Evolutionary conservation across 176 grass and related monocot species (phyloP).

Genomic region (Bromus sterilis): DNA sequence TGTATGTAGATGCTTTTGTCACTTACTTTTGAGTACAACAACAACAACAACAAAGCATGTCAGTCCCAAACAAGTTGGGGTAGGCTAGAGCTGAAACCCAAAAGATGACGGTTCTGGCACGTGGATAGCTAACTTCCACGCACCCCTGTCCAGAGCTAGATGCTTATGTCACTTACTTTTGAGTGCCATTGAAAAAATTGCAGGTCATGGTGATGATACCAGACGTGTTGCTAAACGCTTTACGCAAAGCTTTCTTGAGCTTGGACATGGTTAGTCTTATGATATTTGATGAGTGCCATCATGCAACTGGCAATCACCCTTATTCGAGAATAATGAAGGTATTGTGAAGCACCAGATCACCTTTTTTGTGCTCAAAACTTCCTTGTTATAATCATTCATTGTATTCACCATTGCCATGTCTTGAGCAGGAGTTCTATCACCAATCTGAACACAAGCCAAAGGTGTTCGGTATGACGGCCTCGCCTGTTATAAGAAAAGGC

Average conservation of each 20-base stretch:
- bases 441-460: conserved; percentile 47
- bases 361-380: conserved; percentile 2
- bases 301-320: conserved; percentile 73
- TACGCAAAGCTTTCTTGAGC: conserved; percentile 70
- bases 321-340: conserved; percentile 95
- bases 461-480: conserved; percentile 85
- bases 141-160: too few relatives aligned
- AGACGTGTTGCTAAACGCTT: conserved; percentile 70
- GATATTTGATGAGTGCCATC: conserved; percentile 94
- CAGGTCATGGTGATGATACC: conserved; percentile 96
- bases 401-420: conserved; percentile 6
- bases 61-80: too few relatives aligned
- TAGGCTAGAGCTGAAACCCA: too few relatives aligned
- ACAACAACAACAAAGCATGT: too few relatives aligned
- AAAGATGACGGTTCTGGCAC: too few relatives aligned
- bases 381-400: not conserved
- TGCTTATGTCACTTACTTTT: conserved; percentile 10
- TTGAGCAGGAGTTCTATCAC: conserved; percentile 83
- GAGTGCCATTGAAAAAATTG: conserved; percentile 13
- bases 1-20: conserved; percentile 2
- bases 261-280: conserved; percentile 59
- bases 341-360: conserved; percentile 14
- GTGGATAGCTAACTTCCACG: too few relatives aligned
- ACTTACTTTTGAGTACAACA: conserved; percentile 21
- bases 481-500: conserved; percentile 81